Base-by-base conservation (phyloP, 352 stramenopile genomes). In the Globisporangium cederbergense region DNA sequence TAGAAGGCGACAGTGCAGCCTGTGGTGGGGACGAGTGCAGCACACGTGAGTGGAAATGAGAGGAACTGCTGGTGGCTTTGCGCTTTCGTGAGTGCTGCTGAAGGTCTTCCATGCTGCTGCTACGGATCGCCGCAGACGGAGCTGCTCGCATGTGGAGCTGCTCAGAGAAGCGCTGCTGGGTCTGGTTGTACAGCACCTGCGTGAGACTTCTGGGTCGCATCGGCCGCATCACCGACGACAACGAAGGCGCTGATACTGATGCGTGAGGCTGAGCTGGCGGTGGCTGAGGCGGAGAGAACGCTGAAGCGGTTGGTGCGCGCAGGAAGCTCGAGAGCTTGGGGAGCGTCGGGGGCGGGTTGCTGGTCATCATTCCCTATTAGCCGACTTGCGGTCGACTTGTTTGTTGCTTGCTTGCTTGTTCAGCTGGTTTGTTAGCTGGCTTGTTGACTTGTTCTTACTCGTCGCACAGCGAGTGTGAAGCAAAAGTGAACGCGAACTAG, bases 321-420 rank as follows among this genome's bases (percentile, higher is more conserved):
- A 79, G 46, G 58, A 79, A 71, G 40, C 65, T 66, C 46, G 62
- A 68, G 55, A 79, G 63, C 38, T 58, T 71, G 9, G 73, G 73
- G 4, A 79, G 65, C 20, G 64, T 65, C 6, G 58, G 58, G n/a
- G 22, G 20, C 50, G 28, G 25, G 13, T 47, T 52, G 13, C 25
- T 28, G 25, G 45, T 32, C 55, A 61, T 61, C 54, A 63, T 63
- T 47, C 18, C 53, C 18, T 57, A 8, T 7, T 38, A 10, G 6
- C 6, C 34, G 34, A 38, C 34, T 38, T 38, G 4, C 34, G 34
- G 34, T 38, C 34, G 34, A 7, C 34, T 38, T 38, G 34, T 38
- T 30, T 38, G 7, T 59, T 58, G 25, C 25, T 28, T 28, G 25
- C 42, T 20, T 47, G 30, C 25, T 9, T 59, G 14, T 25, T 3